Percentiles rank a stretch among this genome's conserved stretches.
phyloP scores from a whole-genome alignment of 257 asterid species.

The Solanum bulbocastanum region DNA sequence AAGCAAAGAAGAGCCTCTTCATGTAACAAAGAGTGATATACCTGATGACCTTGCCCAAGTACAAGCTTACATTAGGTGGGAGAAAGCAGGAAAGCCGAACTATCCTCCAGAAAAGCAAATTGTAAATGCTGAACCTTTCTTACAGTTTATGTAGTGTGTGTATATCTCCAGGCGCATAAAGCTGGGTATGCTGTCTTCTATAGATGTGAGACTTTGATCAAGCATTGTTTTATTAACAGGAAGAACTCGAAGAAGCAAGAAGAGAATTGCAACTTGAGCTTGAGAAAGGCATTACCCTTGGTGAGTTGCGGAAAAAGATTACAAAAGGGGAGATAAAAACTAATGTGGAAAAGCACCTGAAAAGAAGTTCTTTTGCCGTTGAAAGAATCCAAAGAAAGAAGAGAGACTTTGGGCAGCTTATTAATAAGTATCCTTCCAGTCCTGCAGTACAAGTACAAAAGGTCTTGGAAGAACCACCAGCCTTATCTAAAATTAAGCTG shows the following conservation, averaged over 20 bases:
- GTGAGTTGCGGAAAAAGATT: conserved; percentile 47
- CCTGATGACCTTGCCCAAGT: conserved; percentile 72
- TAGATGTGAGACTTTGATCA: not conserved
- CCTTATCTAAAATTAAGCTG: conserved; percentile 44
- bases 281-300: conserved; percentile 58
- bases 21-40: conserved; percentile 34
- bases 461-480: conserved; percentile 31
- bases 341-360: conserved; percentile 46
- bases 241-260: conserved; percentile 86
- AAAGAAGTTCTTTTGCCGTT: conserved; percentile 13
- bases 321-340: conserved; percentile 57
- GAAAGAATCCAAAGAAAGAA: conserved; percentile 83
- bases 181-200: not conserved
- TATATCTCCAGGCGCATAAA: not conserved
- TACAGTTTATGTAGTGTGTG: not conserved
- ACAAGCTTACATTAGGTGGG: conserved; percentile 82
- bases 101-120: conserved; percentile 69
- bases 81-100: conserved; percentile 85
- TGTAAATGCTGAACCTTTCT: conserved; percentile 33
- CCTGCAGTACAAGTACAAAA: conserved; percentile 21
- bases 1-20: conserved; percentile 28
- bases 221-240: conserved; percentile 32
- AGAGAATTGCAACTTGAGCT: conserved; percentile 70
- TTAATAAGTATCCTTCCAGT: conserved; percentile 39
- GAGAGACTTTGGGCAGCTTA: conserved; percentile 56